Evolutionary conservation across 1,284 basidiomycete genomes (phyloP), one percentile per base, ranked within the genome.

Genomic region (Fomes fomentarius): DNA sequence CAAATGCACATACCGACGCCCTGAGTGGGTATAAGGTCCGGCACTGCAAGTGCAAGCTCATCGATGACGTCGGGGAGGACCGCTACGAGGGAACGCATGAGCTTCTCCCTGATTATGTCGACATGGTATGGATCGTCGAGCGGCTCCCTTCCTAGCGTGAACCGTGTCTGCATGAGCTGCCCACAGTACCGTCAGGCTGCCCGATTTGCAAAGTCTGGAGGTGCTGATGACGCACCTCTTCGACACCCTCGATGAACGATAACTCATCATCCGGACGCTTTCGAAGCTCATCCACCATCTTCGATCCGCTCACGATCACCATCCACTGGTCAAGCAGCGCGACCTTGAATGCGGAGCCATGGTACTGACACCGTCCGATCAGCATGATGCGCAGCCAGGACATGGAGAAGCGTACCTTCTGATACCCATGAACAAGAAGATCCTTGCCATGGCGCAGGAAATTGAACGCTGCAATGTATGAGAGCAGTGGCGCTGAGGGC

Each of bases 251-350:
- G 0, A 54, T 14, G 33, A 74, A 68, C 0, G 76, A 79, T 7
- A 81, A 51, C 3, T 66, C 57, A 14, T 76, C 71, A 17, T 76
- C 76, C 0, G 70, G 63, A 1, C 74, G 71, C 30, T 63, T 74
- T 2, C 71, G 64, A 11, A 81, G 42, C 38, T 82, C 79, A 5
- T 80, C 74, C 5, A 77, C 63, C 19, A 71, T 58, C 21, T 67
- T 58, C 0, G 56, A 66, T 4, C 65, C 71, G 25, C 63, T 71
- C 1, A 78, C 53, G 22, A 81, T 35, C 15, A 82, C 68, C 0
- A 70, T 51, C 80, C 79, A 82, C 33, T 62, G 58, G 24, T 66
- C 65, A 1, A 71, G 52, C 1, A 68, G 63, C 0, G 78, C 65
- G 1, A 82, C 56, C 53, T 76, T 79, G 70, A 80, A 82, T 3